Conservation (phyloP, 2,329 filamentous ascomycete genomes). For the Penicillium freii region DNA sequence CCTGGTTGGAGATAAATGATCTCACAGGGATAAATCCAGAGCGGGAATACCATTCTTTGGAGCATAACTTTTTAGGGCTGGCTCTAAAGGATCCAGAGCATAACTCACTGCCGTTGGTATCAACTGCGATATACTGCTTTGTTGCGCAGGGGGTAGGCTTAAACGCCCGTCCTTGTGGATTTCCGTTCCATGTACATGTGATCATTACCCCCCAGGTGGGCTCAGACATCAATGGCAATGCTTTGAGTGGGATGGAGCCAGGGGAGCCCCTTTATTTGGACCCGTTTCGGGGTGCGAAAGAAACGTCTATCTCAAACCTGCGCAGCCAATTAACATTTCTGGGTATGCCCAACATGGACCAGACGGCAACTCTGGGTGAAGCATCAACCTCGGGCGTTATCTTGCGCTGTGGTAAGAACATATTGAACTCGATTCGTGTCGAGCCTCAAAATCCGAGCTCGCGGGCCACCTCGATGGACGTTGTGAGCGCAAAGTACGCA, state of each 20-base stretch:
- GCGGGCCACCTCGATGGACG: constrained; percentile 47
- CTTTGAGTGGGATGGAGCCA: constrained; percentile 15
- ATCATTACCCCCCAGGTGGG: constrained; percentile 65
- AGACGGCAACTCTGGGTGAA: constrained; percentile 58
- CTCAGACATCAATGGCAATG: constrained; percentile 58
- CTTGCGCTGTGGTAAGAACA: constrained; percentile 74
- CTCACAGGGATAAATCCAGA: constrained; percentile 70
- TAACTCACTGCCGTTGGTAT: constrained; percentile 81
- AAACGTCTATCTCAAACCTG: constrained; percentile 62
- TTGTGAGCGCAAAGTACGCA: constrained; percentile 65
- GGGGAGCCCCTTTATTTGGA: constrained; percentile 73
- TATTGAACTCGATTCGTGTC: constrained; percentile 68
- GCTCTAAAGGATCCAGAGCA: constrained; percentile 71
- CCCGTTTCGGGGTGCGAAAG: constrained; percentile 69
- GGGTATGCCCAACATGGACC: constrained; percentile 42
- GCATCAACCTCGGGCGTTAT: constrained; percentile 67
- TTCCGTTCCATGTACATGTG: constrained; percentile 81
- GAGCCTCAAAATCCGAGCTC: constrained; percentile 36
- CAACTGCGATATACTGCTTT: constrained; percentile 80
- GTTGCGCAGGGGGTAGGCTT: constrained; percentile 73
- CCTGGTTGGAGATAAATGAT: constrained; percentile 66
- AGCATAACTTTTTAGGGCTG: constrained; percentile 85
- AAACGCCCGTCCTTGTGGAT: constrained; percentile 73
- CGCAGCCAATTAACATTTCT: constrained; percentile 58
- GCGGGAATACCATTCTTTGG: constrained; percentile 70